Percentiles rank a stretch among this genome's conserved stretches.
Conservation (phyloP, 257 asterid species). For the Solanum medicagineum region DNA sequence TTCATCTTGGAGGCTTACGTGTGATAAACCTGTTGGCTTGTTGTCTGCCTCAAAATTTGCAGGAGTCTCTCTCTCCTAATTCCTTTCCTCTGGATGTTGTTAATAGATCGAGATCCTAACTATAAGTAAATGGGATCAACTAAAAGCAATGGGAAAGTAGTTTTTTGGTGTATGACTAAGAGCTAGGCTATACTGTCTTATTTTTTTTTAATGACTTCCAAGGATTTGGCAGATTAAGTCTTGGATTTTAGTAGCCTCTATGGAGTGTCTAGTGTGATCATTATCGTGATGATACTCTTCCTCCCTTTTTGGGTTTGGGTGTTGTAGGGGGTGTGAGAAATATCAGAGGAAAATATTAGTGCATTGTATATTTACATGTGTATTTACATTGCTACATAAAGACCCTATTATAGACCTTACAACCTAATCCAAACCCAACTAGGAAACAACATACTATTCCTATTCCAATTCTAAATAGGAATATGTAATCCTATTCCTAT, state of each 20-base stretch:
- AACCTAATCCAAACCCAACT: too few relatives aligned
- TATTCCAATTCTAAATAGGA: too few relatives aligned
- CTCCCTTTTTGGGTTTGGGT: neutral
- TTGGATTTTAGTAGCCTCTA: neutral
- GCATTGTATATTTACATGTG: too few relatives aligned
- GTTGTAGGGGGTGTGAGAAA: neutral
- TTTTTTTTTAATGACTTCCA: neutral
- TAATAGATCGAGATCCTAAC: neutral
- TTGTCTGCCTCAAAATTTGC: neutral
- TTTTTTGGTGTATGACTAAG: neutral
- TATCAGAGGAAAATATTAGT: too few relatives aligned
- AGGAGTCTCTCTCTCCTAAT: neutral
- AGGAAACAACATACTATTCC: too few relatives aligned
- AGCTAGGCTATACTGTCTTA: neutral
- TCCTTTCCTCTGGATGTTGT: neutral
- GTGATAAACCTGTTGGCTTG: neutral
- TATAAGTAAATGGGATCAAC: neutral
- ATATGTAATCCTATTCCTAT: too few relatives aligned
- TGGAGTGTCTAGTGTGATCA: neutral
- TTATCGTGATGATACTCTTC: neutral
- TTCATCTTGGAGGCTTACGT: neutral
- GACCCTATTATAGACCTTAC: too few relatives aligned
- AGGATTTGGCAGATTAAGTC: neutral
- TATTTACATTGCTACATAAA: too few relatives aligned
- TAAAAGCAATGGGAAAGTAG: neutral